phyloP scores from a whole-genome alignment of 768 basidiomycete species.

The Steccherinum ochraceum region DNA sequence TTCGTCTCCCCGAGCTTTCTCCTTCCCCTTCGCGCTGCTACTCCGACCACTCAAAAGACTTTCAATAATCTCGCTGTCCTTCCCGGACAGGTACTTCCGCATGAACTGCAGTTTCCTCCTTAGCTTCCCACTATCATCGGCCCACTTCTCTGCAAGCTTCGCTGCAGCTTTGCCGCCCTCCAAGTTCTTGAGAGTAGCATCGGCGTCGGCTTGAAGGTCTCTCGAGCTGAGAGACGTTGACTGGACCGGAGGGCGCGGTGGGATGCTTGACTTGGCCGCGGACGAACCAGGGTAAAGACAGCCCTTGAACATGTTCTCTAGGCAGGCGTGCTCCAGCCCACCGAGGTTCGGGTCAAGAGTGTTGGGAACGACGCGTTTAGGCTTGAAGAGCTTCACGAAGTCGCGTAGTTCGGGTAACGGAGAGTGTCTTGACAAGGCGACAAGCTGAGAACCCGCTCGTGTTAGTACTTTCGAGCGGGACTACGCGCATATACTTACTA shows the following conservation, averaged over 20 bases:
- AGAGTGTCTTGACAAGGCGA: slow-evolving; percentile 84
- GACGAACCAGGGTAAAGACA: slow-evolving; percentile 42
- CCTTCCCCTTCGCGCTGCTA: slow-evolving; percentile 24
- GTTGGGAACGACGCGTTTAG: slow-evolving; percentile 73
- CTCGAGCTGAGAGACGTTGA: slow-evolving; percentile 4
- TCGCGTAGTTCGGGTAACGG: slow-evolving; percentile 77
- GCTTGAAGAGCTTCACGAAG: slow-evolving; percentile 80
- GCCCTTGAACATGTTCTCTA: slow-evolving; percentile 60
- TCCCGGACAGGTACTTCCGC: slow-evolving; percentile 34
- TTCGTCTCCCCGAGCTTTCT: slow-evolving; percentile 1
- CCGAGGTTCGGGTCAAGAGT: slow-evolving; percentile 47
- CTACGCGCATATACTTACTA: slow-evolving; percentile 45
- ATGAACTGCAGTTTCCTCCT: slow-evolving; percentile 39
- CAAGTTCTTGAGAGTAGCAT: slow-evolving; percentile 59
- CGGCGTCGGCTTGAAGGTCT: slow-evolving; percentile 22
- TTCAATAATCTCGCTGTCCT: slow-evolving; percentile 30
- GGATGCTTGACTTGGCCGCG: slow-evolving; percentile 4
- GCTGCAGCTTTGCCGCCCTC: slow-evolving; percentile 37
- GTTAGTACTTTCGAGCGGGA: too few relatives aligned
- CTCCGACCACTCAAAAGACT: slow-evolving; percentile 14
- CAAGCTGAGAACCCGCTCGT: slow-evolving; percentile 61
- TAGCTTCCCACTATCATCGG: slow-evolving; percentile 36
- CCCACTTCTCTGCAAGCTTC: slow-evolving; percentile 48
- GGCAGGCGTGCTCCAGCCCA: slow-evolving; percentile 67
- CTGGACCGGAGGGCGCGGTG: slow-evolving; percentile 3